These are phyloP conservation scores for Suhomyces kunorum DNA, from an alignment of 1,139 yeast genomes.

Conservation along the genomic window DNA sequence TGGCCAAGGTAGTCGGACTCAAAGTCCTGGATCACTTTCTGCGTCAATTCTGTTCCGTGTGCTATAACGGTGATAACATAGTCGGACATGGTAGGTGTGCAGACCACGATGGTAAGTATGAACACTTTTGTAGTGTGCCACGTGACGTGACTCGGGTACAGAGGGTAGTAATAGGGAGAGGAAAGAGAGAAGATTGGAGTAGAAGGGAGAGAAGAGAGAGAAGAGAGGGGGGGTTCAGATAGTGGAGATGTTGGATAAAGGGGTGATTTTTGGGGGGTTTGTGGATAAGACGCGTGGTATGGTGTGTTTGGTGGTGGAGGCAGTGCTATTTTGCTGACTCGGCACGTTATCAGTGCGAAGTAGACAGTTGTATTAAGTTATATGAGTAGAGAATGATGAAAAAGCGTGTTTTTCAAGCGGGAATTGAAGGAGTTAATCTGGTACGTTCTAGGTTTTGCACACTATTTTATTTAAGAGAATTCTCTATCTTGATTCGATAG, in stretches of 20 bases:
- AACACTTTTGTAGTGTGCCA: conserved; percentile 1
- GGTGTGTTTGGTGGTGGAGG: neutral
- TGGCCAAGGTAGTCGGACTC: conserved; percentile 3
- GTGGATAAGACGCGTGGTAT: too few species aligned
- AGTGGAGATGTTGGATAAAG: too few species aligned
- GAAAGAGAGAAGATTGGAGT: neutral
- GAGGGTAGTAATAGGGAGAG: neutral
- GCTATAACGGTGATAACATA: conserved; percentile 11
- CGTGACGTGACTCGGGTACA: conserved; percentile 3
- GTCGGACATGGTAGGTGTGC: conserved; percentile 8
- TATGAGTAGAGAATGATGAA: too few species aligned
- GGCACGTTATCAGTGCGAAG: neutral
- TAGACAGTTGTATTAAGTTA: too few species aligned
- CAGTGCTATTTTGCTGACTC: neutral
- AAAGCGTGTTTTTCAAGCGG: too few species aligned
- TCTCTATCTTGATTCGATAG: too few species aligned
- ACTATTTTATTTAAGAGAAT: too few species aligned
- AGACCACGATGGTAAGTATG: neutral
- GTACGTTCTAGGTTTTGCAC: too few species aligned
- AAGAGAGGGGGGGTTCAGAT: neutral
- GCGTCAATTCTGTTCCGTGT: conserved; percentile 7
- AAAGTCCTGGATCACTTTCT: neutral
- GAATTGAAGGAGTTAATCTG: too few species aligned
- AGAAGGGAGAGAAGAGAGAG: neutral
- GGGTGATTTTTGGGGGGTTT: too few species aligned